Percentiles rank a stretch among this genome's conserved stretches.
Evolutionary conservation across 768 basidiomycete species (phyloP).

Genomic region (Leucosporidium yakuticum): DNA sequence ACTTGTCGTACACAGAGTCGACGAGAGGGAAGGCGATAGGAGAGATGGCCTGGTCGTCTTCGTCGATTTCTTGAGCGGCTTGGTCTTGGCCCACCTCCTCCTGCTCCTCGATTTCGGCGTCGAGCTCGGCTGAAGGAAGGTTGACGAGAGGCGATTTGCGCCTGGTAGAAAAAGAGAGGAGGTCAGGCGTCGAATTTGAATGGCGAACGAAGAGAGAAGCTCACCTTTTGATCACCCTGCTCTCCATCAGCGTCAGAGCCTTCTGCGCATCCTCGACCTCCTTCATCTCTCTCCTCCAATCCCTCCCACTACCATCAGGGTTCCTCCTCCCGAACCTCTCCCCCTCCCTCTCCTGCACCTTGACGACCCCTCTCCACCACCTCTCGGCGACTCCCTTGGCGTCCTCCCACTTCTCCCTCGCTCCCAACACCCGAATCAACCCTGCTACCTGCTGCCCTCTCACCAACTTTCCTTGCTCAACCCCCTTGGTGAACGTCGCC

Average conservation of each 20-base stretch:
- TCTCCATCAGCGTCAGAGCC: not conserved
- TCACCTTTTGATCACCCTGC: no score
- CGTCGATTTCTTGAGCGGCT: no score
- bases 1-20: no score
- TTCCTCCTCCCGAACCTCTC: not conserved
- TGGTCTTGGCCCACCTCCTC: no score
- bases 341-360: not conserved
- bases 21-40: no score
- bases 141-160: no score
- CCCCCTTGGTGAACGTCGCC: not conserved
- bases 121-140: no score
- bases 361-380: not conserved
- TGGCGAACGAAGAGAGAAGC: no score
- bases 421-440: not conserved
- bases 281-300: slow-evolving; percentile 1
- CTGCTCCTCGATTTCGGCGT: no score
- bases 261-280: not conserved
- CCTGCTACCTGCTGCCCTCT: not conserved
- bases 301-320: not conserved
- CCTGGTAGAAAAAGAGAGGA: no score
- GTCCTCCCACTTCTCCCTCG: not conserved
- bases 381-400: not conserved
- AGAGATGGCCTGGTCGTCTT: no score
- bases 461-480: not conserved
- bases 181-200: no score